Conservation (phyloP, 306 rosid genomes). For the Malus sylvestris region DNA sequence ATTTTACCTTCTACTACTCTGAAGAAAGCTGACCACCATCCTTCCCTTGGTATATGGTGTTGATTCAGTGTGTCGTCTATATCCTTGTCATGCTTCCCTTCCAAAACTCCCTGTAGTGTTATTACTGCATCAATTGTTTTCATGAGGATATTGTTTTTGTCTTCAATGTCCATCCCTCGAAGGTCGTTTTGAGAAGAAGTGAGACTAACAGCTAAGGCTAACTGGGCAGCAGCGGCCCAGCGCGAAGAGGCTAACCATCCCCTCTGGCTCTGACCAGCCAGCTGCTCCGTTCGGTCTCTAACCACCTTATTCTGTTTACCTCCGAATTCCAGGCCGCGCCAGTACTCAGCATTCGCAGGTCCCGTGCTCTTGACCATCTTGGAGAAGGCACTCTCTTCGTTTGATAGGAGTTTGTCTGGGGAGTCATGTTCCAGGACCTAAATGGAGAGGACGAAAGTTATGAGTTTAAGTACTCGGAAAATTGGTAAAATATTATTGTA, state of each 20-base stretch:
- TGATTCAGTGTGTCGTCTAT: conserved; percentile 38
- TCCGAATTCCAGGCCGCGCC: conserved; percentile 42
- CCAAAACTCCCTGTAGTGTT: conserved; percentile 65
- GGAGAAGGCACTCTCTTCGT: conserved; percentile 60
- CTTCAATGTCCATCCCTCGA: conserved; percentile 26
- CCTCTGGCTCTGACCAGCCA: conserved; percentile 20
- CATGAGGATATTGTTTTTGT: conserved; percentile 29
- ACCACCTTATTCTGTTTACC: conserved; percentile 15
- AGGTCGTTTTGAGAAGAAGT: conserved; percentile 50
- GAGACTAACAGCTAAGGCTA: conserved; percentile 61
- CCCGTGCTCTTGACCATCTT: conserved; percentile 88
- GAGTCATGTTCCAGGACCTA: conserved; percentile 68
- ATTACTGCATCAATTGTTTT: conserved; percentile 59
- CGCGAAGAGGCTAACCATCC: conserved; percentile 34
- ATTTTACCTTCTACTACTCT: conserved; percentile 52
- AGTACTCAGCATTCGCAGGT: conserved; percentile 65
- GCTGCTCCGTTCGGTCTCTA: conserved; percentile 12
- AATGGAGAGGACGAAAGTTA: background rate
- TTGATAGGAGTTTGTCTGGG: conserved; percentile 47
- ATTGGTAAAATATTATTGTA: background rate
- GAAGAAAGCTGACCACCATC: conserved; percentile 74
- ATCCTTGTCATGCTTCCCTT: conserved; percentile 63
- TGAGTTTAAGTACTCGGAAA: background rate
- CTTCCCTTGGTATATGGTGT: conserved; percentile 41
- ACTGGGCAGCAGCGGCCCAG: conserved; percentile 69